phyloP scores from a whole-genome alignment of 2,329 filamentous ascomycete genomes.

The Claviceps sp. region DNA sequence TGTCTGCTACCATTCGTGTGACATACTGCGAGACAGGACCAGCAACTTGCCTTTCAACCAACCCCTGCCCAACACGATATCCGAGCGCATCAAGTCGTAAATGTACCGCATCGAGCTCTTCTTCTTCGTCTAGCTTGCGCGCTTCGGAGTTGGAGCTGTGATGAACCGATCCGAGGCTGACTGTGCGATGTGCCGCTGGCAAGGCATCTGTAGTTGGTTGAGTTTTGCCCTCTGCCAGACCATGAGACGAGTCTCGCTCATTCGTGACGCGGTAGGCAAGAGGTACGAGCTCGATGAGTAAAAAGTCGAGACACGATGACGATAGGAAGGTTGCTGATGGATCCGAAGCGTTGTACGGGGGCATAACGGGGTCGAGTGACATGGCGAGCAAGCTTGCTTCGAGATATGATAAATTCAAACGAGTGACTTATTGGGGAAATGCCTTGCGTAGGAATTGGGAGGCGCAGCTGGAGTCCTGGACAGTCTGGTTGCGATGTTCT shows the following conservation, averaged over 20 bases:
- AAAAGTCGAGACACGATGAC: slow-evolving; percentile 79
- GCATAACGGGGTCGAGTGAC: slow-evolving; percentile 60
- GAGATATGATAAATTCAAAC: too few relatives aligned
- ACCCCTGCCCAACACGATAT: slow-evolving; percentile 81
- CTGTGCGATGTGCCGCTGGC: slow-evolving; percentile 1
- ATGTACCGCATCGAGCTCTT: slow-evolving; percentile 73
- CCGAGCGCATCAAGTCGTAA: slow-evolving; percentile 73
- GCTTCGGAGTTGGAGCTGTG: slow-evolving; percentile 7
- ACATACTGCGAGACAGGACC: not conserved
- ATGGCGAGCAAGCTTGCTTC: slow-evolving; percentile 26
- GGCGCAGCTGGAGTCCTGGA: too few relatives aligned
- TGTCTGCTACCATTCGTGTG: not conserved
- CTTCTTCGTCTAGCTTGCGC: slow-evolving; percentile 51
- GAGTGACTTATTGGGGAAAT: too few relatives aligned
- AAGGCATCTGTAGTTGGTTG: slow-evolving; percentile 8
- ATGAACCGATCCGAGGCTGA: slow-evolving; percentile 14
- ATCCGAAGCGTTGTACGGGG: slow-evolving; percentile 59
- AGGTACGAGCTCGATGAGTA: slow-evolving; percentile 92
- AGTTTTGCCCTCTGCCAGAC: slow-evolving; percentile 9
- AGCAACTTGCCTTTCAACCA: slow-evolving; percentile 65
- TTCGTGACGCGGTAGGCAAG: slow-evolving; percentile 78
- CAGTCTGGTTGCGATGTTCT: not conserved
- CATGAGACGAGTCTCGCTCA: slow-evolving; percentile 43
- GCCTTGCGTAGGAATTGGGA: not conserved
- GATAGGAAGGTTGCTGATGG: slow-evolving; percentile 64